Evolutionary conservation across 1,284 basidiomycete genomes (phyloP), one percentile per base, ranked within the genome.

Genomic region (Flammula alnicola): DNA sequence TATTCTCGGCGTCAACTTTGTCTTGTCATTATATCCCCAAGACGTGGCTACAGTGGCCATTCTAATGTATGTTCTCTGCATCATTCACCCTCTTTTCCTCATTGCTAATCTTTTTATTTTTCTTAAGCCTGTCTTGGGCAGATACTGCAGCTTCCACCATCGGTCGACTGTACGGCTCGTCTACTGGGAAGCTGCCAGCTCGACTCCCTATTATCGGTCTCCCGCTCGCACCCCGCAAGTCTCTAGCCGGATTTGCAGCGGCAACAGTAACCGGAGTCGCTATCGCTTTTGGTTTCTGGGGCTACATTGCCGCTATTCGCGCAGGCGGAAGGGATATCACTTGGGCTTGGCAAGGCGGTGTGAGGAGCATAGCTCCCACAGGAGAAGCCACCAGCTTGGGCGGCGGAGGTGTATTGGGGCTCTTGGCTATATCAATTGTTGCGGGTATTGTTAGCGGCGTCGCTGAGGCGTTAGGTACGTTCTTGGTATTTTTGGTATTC

Each of bases 61-160:
- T 59, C 78, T 96, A 56, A 92, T 93, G 92, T 92, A 65, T 59
- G 89, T 77, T 10, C 32, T 49, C 42, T 30, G 36, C 27, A 27
- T 39, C 26, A 27, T 32, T 36, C 41, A 50, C 14, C 19, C 27
- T 31, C 44, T 3, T 37, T 37, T 8, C 26, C 26, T 10, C 17
- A 31, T 46, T 30, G 6, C 37, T 39, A 16, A 17, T 30, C 12
- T 22, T 19, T 35, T 30, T 35, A 9, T 39, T n/a, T n/a, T n/a
- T n/a, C n/a, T n/a, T n/a, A n/a, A 95, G 92, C 54, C 84, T 99
- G 36, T 95, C 95, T 22, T 98, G 96, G 93, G 95, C 93, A 3
- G 96, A 99, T 72, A 98, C 96, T 0, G 84, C 92, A 11, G 96
- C 96, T 0, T 97, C 95, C 3, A 94, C 93, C 5, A 79, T 98